These are phyloP conservation scores for Grammothele lineata DNA, from an alignment of 768 basidiomycete species.

Conservation along the genomic window DNA sequence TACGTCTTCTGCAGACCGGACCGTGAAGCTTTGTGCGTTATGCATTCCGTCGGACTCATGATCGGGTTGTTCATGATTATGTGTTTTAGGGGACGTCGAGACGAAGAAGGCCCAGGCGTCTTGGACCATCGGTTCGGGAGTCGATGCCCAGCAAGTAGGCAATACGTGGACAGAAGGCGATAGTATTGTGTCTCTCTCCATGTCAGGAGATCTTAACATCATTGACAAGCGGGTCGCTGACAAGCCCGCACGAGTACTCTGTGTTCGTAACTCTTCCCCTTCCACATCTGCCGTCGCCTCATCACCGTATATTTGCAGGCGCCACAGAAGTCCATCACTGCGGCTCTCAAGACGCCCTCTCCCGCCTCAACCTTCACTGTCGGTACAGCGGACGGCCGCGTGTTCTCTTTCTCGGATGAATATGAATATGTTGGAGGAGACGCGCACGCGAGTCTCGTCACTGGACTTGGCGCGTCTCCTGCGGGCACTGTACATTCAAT, in stretches of 20 bases:
- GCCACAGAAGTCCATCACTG: slow-evolving; percentile 77
- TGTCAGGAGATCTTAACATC: slow-evolving; percentile 77
- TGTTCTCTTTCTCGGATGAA: slow-evolving; percentile 57
- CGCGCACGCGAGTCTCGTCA: slow-evolving; percentile 68
- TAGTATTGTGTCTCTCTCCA: slow-evolving; percentile 76
- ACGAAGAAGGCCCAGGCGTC: slow-evolving; percentile 59
- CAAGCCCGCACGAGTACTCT: slow-evolving; percentile 56
- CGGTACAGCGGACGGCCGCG: slow-evolving; percentile 77
- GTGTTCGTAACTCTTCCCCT: slow-evolving; percentile 36
- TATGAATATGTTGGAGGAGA: slow-evolving; percentile 51
- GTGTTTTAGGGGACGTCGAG: slow-evolving; percentile 73
- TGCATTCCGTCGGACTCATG: neutral
- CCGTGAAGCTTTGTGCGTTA: slow-evolving; percentile 78
- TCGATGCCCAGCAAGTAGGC: slow-evolving; percentile 82
- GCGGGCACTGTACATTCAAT: slow-evolving; percentile 58
- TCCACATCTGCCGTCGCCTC: neutral
- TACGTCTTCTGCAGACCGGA: slow-evolving; percentile 85
- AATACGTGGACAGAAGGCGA: slow-evolving; percentile 74
- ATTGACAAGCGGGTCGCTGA: slow-evolving; percentile 70
- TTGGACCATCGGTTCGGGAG: slow-evolving; percentile 71
- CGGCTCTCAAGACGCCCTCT: slow-evolving; percentile 40
- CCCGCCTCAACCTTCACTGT: slow-evolving; percentile 67
- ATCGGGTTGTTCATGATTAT: neutral
- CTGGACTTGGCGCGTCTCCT: slow-evolving; percentile 47
- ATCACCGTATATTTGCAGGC: slow-evolving; percentile 41